Conservation (phyloP, 805 yeast species). For the Wickerhamomyces rabaulensis region DNA sequence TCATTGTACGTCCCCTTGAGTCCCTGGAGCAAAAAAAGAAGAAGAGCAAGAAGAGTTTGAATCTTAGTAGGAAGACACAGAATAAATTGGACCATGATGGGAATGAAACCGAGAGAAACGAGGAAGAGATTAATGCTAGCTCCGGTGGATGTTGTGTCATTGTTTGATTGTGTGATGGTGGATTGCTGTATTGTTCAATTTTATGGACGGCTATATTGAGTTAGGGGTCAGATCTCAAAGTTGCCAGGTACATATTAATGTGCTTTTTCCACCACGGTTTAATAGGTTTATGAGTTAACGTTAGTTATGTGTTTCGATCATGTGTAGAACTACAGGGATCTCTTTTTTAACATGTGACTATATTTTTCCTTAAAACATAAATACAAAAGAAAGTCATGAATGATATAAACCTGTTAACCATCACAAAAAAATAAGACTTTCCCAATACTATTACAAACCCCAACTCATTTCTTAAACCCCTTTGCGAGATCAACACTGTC, state of each 20-base stretch:
- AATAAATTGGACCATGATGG: neutral
- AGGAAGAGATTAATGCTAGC: neutral
- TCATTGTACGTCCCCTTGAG: constrained; percentile 25
- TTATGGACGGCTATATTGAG: too few relatives aligned
- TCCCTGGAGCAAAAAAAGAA: neutral
- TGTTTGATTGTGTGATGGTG: constrained; percentile 1
- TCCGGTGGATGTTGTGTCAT: constrained; percentile 11
- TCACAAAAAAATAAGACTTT: neutral
- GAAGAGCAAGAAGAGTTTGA: neutral
- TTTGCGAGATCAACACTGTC: constrained; percentile 43
- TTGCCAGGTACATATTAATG: too few relatives aligned
- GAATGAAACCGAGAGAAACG: neutral
- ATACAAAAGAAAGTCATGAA: neutral
- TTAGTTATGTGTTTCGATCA: neutral
- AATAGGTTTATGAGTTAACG: neutral
- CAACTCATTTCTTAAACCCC: constrained; percentile 32
- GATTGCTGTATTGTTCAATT: neutral
- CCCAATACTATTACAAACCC: neutral
- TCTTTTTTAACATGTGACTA: neutral
- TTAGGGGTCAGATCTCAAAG: too few relatives aligned
- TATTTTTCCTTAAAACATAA: neutral
- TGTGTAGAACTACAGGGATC: too few relatives aligned
- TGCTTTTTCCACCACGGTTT: too few relatives aligned
- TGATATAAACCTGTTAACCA: neutral
- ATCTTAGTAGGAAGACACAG: neutral